Base-by-base conservation (phyloP, 805 yeast species). In the Alloascoidea hylecoeti region DNA sequence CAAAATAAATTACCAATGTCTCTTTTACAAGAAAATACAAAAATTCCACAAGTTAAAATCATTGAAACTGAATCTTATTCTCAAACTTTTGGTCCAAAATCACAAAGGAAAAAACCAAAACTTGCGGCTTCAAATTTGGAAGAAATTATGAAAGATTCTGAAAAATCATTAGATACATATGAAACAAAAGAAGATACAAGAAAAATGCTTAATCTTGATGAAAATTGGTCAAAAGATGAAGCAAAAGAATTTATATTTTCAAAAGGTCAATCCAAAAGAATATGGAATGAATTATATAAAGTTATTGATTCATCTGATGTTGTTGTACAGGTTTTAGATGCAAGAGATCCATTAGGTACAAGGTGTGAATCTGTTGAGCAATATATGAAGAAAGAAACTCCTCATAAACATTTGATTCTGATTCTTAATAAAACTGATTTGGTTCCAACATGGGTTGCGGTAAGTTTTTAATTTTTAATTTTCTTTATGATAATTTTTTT, bases 391-490 rank as follows among this genome's bases (percentile, higher is more conserved):
- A 89, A 83, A 47, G 98, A 89, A 62, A 86, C 94, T 53, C 84
- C 97, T 12, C 98, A 92, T 57, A 89, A 89, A 63, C 98, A 92
- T 68, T 68, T 89, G 64, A 80, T 89, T 48, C 88, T 80, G 56
- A 95, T 92, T 41, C 65, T 89, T 61, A 89, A 89, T 72, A 89
- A 89, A 70, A 88, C 96, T 72, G 98, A 89, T 68, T 75, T 89
- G 53, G 96, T 89, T 38, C 98, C 98, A 46, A 89, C 96, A 35
- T 89, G 97, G 96, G 96, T 85, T 53, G 96, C 97, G 52, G 97
- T 88, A 85, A 72, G 97, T 86, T 38, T 39, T 37, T 40, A 34
- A 34, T 34, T 43, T 42, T 36, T 35, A 42, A 39, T 39, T 37
- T 36, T 36, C 40, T 36, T 35, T 37, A 44, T 41, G 39, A 36